A percentile compares a stretch with the other conserved stretches of the same genome.
phyloP scores from a whole-genome alignment of 1,139 yeast species.

The Debaryomyces psychrophilus region DNA sequence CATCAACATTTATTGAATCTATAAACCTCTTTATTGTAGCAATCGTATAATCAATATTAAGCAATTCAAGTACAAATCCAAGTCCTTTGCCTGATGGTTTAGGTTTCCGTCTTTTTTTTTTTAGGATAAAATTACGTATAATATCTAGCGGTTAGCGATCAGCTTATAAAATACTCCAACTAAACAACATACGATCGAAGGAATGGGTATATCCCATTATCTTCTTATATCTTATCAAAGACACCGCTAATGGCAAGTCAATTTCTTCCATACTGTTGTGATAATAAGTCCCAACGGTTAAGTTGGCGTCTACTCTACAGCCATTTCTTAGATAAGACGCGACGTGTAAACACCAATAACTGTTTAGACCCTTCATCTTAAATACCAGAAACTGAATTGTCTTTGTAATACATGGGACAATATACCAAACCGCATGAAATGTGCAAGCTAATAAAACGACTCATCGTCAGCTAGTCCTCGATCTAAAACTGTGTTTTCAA shows the following conservation, averaged over 20 bases:
- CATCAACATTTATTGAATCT: slow-evolving; percentile 3
- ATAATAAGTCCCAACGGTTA: neutral
- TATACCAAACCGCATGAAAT: neutral
- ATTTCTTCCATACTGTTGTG: slow-evolving; percentile 4
- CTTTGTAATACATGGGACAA: neutral
- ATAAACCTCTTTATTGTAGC: neutral
- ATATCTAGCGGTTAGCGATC: slow-evolving; percentile 10
- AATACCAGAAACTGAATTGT: neutral
- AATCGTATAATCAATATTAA: slow-evolving; percentile 2
- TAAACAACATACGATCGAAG: slow-evolving; percentile 12
- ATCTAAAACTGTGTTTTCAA: neutral
- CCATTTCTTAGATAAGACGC: neutral
- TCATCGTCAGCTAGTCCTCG: neutral
- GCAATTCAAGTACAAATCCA: neutral
- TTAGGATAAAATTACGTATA: slow-evolving; percentile 9
- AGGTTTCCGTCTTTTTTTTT: neutral
- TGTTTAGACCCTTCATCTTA: neutral
- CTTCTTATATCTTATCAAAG: slow-evolving; percentile 13
- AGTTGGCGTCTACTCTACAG: slow-evolving; percentile 1
- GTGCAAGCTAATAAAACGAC: neutral
- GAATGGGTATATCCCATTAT: slow-evolving; percentile 2
- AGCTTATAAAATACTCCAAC: neutral
- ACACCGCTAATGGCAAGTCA: slow-evolving; percentile 19
- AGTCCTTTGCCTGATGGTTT: slow-evolving; percentile 4
- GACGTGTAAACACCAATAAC: neutral